Conservation (phyloP, 75 land plant genomes). For the Larix kaempferi region DNA sequence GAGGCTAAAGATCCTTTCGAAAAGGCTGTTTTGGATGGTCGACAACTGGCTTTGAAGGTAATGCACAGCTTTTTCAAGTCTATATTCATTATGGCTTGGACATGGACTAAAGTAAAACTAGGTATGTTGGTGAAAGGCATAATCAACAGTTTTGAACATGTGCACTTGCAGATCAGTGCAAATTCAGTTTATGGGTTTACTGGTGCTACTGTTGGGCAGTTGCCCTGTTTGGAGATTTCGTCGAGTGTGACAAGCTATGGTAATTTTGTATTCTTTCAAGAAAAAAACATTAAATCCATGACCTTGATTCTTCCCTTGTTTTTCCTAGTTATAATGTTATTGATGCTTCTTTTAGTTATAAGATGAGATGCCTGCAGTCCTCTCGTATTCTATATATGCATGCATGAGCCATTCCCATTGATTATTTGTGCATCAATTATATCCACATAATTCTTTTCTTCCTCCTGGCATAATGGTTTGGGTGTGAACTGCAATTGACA, state of each 20-base stretch:
- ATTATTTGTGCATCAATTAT: not conserved
- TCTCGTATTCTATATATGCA: not conserved
- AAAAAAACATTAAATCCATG: not conserved
- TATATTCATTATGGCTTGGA: not conserved
- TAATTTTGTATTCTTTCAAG: slow-evolving; percentile 14
- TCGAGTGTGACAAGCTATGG: slow-evolving; percentile 99
- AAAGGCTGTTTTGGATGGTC: slow-evolving; percentile 97
- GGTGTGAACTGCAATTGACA: not conserved
- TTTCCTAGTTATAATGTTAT: not conserved
- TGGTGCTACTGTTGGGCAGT: slow-evolving; percentile 92
- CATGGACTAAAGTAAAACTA: slow-evolving; percentile 5
- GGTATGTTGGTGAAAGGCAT: not conserved
- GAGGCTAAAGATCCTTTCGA: slow-evolving; percentile 97
- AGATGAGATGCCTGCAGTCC: not conserved
- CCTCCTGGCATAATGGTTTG: not conserved
- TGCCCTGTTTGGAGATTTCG: slow-evolving; percentile 97
- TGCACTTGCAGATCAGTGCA: slow-evolving; percentile 80
- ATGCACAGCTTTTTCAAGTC: slow-evolving; percentile 1
- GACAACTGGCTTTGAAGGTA: slow-evolving; percentile 96
- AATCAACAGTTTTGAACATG: not conserved
- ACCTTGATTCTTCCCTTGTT: not conserved
- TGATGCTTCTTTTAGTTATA: not conserved
- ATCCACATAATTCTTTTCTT: no score
- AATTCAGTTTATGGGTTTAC: slow-evolving; percentile 99
- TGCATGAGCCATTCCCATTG: not conserved